These are phyloP conservation scores for Linanthus parryae DNA, from an alignment of 148 eudicot genomes.

Conservation along the genomic window DNA sequence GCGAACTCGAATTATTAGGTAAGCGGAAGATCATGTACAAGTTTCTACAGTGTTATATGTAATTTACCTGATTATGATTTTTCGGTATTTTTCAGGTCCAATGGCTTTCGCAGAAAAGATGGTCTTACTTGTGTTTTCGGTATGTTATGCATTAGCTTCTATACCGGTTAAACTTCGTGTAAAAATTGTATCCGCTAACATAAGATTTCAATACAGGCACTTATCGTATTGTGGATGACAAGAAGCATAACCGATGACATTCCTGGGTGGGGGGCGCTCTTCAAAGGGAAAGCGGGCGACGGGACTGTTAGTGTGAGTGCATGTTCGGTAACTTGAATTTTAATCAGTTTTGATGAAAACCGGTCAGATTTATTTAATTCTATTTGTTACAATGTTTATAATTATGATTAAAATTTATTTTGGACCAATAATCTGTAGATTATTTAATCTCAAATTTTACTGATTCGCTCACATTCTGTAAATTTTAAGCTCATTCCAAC, in stretches of 20 bases:
- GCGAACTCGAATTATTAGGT: constrained; percentile 75
- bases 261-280: constrained; percentile 90
- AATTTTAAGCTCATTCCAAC: too few species aligned
- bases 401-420: too few species aligned
- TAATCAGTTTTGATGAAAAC: too few species aligned
- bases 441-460: too few species aligned
- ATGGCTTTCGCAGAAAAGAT: constrained; percentile 89
- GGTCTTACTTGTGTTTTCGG: constrained; percentile 62
- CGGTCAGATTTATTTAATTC: too few species aligned
- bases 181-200: background rate
- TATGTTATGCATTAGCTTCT: constrained; percentile 14
- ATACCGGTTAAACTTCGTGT: background rate
- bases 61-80: background rate
- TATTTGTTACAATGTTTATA: too few species aligned
- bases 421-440: too few species aligned
- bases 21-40: background rate
- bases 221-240: constrained; percentile 89
- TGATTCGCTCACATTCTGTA: too few species aligned
- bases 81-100: constrained; percentile 43
- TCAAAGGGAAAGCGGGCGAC: constrained; percentile 75
- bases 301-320: constrained; percentile 88
- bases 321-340: too few species aligned
- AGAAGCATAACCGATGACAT: constrained; percentile 80
- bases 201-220: constrained; percentile 26
- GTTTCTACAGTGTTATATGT: too few species aligned